A percentile compares a stretch with the other conserved stretches of the same genome.
Conservation (phyloP, 2,329 filamentous ascomycete species). For the Fusarium sublunatum region DNA sequence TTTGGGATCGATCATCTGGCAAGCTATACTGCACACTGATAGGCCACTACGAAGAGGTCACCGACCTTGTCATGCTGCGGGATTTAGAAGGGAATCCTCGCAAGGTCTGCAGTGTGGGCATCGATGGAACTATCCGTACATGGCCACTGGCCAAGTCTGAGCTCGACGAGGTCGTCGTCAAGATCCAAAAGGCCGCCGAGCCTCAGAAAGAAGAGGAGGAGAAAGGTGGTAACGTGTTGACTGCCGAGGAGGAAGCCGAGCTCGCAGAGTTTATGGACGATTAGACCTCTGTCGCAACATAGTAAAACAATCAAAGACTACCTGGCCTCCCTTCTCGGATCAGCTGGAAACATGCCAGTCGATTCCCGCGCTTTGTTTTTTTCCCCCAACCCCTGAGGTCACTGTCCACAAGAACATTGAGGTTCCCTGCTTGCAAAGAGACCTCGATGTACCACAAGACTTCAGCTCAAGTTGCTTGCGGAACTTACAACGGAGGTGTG, state of each 20-base stretch:
- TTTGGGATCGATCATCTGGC: constrained; percentile 84
- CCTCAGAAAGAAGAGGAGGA: constrained; percentile 63
- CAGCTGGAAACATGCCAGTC: not conserved
- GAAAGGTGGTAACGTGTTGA: constrained; percentile 67
- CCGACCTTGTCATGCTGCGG: constrained; percentile 74
- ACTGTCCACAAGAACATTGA: not conserved
- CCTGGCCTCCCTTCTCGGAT: not conserved
- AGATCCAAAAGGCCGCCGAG: constrained; percentile 59
- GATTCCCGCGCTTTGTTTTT: not conserved
- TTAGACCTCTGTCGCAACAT: constrained; percentile 42
- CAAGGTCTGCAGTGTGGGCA: constrained; percentile 81
- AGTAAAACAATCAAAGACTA: constrained; percentile 1
- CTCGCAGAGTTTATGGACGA: constrained; percentile 91
- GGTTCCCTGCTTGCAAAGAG: constrained; percentile 3
- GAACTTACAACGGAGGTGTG: constrained; percentile 6
- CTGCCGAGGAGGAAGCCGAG: constrained; percentile 91
- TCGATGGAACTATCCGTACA: constrained; percentile 87
- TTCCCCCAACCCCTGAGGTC: constrained; percentile 2
- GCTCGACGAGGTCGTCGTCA: constrained; percentile 62
- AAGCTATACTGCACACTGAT: constrained; percentile 78
- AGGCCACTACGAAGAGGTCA: constrained; percentile 95
- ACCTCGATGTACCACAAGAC: constrained; percentile 21
- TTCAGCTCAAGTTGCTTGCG: constrained; percentile 30
- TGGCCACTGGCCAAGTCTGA: constrained; percentile 79
- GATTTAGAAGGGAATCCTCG: constrained; percentile 51